Percentiles rank a stretch among this genome's conserved stretches.
These are phyloP conservation scores for Gracilaria caudata DNA, from an alignment of 23 red algal genomes.

Conservation along the genomic window DNA sequence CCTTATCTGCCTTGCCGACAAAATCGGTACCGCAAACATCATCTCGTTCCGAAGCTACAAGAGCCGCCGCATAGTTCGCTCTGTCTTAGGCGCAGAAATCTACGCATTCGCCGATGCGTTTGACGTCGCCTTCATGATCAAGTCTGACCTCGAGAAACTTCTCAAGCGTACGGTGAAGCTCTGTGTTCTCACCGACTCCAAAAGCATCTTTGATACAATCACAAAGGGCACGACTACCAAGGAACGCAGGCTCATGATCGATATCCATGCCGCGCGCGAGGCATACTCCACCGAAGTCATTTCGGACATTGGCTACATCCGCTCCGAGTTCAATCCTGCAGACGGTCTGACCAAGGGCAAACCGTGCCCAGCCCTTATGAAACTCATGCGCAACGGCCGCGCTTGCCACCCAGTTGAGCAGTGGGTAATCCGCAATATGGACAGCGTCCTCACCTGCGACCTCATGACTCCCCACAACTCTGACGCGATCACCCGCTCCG, in stretches of 20 bases:
- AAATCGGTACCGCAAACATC: neutral
- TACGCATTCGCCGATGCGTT: conserved; percentile 40
- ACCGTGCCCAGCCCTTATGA: neutral
- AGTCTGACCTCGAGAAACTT: conserved; percentile 4
- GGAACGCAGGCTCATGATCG: conserved; percentile 22
- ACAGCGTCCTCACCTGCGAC: neutral
- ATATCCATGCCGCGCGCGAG: neutral
- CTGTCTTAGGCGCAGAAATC: conserved; percentile 10
- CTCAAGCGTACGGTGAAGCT: neutral
- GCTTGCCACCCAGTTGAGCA: neutral
- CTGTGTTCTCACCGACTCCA: conserved; percentile 7
- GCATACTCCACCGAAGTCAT: conserved; percentile 21
- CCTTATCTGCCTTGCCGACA: neutral
- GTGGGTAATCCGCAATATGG: neutral
- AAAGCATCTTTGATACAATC: conserved; percentile 15
- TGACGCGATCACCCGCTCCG: too few relatives aligned
- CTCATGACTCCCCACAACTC: too few relatives aligned
- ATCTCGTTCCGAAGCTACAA: neutral
- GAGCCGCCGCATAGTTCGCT: conserved; percentile 1
- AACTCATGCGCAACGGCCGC: neutral
- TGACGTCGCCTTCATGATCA: conserved; percentile 25
- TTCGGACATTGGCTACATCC: conserved; percentile 22
- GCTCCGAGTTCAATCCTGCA: neutral
- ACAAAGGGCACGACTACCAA: conserved; percentile 1
- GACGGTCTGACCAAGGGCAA: conserved; percentile 5